Evolutionary conservation across 345 rosid species (phyloP), one percentile per base, ranked within the genome.

Genomic region (Arabidopsis arenosa): DNA sequence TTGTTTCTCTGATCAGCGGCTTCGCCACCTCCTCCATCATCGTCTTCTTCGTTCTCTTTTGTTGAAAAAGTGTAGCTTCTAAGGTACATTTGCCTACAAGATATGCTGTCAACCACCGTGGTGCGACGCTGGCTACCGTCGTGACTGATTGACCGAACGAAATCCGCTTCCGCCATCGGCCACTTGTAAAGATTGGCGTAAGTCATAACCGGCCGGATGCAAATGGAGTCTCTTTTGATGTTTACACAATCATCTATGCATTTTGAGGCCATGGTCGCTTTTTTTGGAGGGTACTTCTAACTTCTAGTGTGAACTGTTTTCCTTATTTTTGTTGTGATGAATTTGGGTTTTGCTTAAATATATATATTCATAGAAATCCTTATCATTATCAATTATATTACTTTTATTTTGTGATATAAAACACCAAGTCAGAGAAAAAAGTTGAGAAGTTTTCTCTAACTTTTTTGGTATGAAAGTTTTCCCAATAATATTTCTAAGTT

Each of bases 41-140:
- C 7, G 3, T 6, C 21, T 1, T 28, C 35, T 28, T 11, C 28
- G 7, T 37, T 35, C 8, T 84, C 88, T 48, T 86, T 70, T 73
- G 84, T 78, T 11, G 88, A 78, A 32, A 90, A 92, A 0, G 89
- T 85, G 76, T 92, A 89, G 85, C 92, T 92, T 66, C 92, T 83
- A n/a, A 92, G 80, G 71, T 88, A 92, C 77, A 89, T 86, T 74
- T 89, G 92, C 80, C 96, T 80, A 82, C 89, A 88, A 14, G 92
- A 87, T 79, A 87, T 86, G 58, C 80, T 85, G 63, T 90, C 92
- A 39, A 80, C 87, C 36, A 83, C 90, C 47, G 72, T 71, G 56
- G 47, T 4, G 33, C 28, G 23, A 17, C 52, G 68, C 9, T 37
- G 43, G 58, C 49, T 60, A 15, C 74, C 36, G 23, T 56, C 72